Evolutionary conservation across 164 flowering plant genomes (phyloP).

Genomic region (Vitis rupestris): DNA sequence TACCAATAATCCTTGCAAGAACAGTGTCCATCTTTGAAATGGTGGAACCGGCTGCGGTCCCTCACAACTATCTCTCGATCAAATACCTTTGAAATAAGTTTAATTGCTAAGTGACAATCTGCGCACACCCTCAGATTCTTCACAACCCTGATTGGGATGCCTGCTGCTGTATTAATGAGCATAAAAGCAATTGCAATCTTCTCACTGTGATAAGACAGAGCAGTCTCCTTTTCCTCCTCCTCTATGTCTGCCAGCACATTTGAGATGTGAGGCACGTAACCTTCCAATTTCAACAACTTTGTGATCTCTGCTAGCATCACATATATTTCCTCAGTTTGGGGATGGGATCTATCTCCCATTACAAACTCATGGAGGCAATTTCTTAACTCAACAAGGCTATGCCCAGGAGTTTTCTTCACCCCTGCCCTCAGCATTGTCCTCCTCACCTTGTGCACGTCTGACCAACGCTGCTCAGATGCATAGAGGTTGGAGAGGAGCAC

Average conservation of each 20-base stretch:
- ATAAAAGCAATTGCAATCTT: constrained; percentile 42
- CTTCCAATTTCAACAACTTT: constrained; percentile 29
- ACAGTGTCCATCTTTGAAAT: constrained; percentile 37
- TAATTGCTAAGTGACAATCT: constrained; percentile 41
- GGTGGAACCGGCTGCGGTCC: constrained; percentile 44
- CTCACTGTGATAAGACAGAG: constrained; percentile 39
- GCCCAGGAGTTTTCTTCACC: constrained; percentile 39
- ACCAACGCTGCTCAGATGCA: constrained; percentile 41
- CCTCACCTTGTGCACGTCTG: constrained; percentile 34
- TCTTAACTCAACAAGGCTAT: constrained; percentile 37
- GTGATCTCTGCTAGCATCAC: constrained; percentile 29
- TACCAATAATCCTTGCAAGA: constrained; percentile 44
- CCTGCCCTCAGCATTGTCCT: constrained; percentile 29
- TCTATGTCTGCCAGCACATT: constrained; percentile 36
- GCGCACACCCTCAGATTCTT: constrained; percentile 42
- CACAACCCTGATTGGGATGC: constrained; percentile 33
- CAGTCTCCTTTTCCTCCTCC: constrained; percentile 41
- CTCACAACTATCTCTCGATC: constrained; percentile 36
- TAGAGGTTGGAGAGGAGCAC: constrained; percentile 44
- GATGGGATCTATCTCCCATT: constrained; percentile 35
- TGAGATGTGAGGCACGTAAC: constrained; percentile 32
- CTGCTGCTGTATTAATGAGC: constrained; percentile 29
- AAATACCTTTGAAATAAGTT: constrained; percentile 36
- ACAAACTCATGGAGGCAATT: constrained; percentile 32
- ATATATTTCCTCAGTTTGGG: constrained; percentile 27